phyloP scores from a whole-genome alignment of 495 filamentous ascomycete genomes.

The Hypoxylon trugodes region DNA sequence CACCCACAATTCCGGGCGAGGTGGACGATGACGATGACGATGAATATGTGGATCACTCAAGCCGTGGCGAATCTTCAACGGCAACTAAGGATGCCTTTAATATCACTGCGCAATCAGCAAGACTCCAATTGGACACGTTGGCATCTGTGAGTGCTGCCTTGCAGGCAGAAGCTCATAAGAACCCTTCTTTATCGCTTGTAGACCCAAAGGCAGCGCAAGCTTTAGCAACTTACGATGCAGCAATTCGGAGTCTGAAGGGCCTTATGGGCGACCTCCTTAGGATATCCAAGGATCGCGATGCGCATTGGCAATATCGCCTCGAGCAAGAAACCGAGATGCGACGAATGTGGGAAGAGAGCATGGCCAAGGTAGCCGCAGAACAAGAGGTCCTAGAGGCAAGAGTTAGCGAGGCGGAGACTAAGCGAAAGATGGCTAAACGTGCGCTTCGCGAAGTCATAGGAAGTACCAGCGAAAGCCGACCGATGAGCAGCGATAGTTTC shows the following conservation, averaged over 20 bases:
- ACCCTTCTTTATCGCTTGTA: constrained; percentile 72
- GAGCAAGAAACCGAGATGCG: constrained; percentile 88
- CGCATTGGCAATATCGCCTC: constrained; percentile 95
- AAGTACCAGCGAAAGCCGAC: constrained; percentile 59
- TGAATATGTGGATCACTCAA: constrained; percentile 83
- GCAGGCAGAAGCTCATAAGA: constrained; percentile 72
- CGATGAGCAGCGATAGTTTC: constrained; percentile 46
- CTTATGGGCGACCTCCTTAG: constrained; percentile 87
- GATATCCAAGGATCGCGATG: constrained; percentile 91
- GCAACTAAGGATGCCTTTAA: constrained; percentile 89
- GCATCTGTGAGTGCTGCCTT: constrained; percentile 83
- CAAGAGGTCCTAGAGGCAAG: constrained; percentile 89
- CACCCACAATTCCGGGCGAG: constrained; percentile 26
- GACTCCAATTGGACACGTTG: constrained; percentile 88
- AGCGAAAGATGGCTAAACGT: constrained; percentile 86
- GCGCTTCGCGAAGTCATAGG: constrained; percentile 88
- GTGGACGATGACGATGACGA: constrained; percentile 77
- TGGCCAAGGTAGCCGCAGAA: constrained; percentile 90
- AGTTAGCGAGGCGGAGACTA: constrained; percentile 89
- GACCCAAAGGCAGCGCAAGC: constrained; percentile 81
- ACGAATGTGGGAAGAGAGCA: constrained; percentile 98
- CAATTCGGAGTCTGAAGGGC: constrained; percentile 85
- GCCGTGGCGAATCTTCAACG: constrained; percentile 74
- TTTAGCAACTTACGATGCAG: constrained; percentile 85
- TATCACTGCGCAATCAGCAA: constrained; percentile 94